These are phyloP conservation scores for Pseudofabraea citricarpa DNA, from an alignment of 2,329 filamentous ascomycete genomes.

Conservation along the genomic window DNA sequence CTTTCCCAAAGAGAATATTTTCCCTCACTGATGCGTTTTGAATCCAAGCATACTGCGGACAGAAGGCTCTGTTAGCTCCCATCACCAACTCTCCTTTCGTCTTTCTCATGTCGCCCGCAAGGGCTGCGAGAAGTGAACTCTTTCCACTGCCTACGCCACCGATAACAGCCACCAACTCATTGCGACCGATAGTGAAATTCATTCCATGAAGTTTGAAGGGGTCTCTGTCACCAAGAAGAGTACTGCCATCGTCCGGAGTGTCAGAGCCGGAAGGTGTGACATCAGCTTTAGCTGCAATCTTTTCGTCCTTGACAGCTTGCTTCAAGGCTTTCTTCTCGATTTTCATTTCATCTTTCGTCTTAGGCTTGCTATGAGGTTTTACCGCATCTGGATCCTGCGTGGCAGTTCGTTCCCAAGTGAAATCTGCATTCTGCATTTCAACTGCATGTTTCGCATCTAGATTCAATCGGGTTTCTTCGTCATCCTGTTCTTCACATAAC, in stretches of 20 bases:
- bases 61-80: conserved; percentile 51
- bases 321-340: conserved; percentile 36
- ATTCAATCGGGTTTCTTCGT: conserved; percentile 70
- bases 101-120: conserved; percentile 62
- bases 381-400: conserved; percentile 42
- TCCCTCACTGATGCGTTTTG: conserved; percentile 56
- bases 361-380: conserved; percentile 42
- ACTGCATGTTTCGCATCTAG: conserved; percentile 55
- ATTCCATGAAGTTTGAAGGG: conserved; percentile 49
- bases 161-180: conserved; percentile 50
- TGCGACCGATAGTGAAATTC: conserved; percentile 41
- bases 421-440: conserved; percentile 2
- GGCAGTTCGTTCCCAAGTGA: conserved; percentile 26
- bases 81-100: conserved; percentile 48
- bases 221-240: conserved; percentile 46
- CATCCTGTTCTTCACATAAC: conserved; percentile 72
- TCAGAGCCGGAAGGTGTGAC: conserved; percentile 25
- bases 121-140: conserved; percentile 56
- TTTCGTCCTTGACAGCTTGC: conserved; percentile 34
- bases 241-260: conserved; percentile 43
- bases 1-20: conserved; percentile 19
- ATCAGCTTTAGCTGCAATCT: conserved; percentile 20
- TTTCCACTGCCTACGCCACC: conserved; percentile 57
- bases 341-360: conserved; percentile 38
- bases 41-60: conserved; percentile 67